Conservation (phyloP, 352 stramenopile genomes). For the Globisporangium rhizosaccharum region DNA sequence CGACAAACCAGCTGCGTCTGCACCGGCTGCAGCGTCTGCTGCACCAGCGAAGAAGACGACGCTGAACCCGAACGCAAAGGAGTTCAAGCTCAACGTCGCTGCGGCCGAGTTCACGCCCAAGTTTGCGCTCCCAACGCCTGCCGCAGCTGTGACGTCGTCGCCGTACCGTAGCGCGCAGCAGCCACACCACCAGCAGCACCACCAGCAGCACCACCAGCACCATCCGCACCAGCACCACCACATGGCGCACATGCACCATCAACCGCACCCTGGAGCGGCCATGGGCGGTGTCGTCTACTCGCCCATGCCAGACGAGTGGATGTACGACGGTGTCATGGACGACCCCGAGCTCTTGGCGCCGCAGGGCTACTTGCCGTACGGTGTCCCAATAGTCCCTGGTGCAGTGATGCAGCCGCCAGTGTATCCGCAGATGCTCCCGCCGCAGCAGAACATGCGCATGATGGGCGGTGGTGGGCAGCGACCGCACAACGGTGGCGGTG, state of each 20-base stretch:
- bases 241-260: constrained; percentile 21
- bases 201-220: constrained; percentile 10
- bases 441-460: constrained; percentile 52
- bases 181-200: constrained; percentile 15
- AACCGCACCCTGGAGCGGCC: constrained; percentile 27
- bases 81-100: constrained; percentile 77
- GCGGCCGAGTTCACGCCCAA: constrained; percentile 68
- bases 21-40: constrained; percentile 4
- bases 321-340: constrained; percentile 61
- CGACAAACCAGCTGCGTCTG: constrained; percentile 1
- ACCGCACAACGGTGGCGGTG: constrained; percentile 19
- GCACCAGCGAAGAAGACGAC: constrained; percentile 44
- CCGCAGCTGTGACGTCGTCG: constrained; percentile 22
- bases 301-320: constrained; percentile 65
- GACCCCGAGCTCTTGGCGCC: constrained; percentile 40
- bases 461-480: constrained; percentile 42
- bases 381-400: constrained; percentile 49
- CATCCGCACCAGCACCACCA: constrained; percentile 12
- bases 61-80: constrained; percentile 82
- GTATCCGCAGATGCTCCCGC: constrained; percentile 55
- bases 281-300: constrained; percentile 37
- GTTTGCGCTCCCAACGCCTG: constrained; percentile 23
- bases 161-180: constrained; percentile 35
- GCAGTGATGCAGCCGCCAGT: constrained; percentile 58
- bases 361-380: constrained; percentile 63